Conservation (phyloP, 768 basidiomycete species). For the Russula sp. region DNA sequence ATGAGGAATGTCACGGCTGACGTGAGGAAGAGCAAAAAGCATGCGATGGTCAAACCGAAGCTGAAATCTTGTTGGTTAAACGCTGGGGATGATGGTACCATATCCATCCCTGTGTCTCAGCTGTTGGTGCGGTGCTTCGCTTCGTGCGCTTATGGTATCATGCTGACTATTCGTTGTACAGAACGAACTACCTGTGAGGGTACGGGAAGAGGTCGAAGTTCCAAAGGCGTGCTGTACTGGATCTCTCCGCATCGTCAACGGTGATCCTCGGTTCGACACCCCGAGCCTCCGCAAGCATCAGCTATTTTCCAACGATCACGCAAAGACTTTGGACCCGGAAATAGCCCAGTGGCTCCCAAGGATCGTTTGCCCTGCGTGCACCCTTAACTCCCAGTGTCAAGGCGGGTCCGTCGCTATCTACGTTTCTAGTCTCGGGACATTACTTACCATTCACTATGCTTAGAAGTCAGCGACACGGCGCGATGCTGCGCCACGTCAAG, state of each 20-base stretch:
- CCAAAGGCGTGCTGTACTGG: background rate
- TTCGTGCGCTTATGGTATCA: background rate
- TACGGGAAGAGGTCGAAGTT: constrained; percentile 5
- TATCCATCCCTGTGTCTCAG: background rate
- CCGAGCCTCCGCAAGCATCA: constrained; percentile 8
- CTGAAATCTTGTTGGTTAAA: background rate
- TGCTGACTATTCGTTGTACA: background rate
- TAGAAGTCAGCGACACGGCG: background rate
- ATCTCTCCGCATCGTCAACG: background rate
- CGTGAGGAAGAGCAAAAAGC: background rate
- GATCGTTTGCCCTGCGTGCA: constrained; percentile 6
- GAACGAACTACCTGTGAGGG: constrained; percentile 13
- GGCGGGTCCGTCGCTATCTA: background rate
- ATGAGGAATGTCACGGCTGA: background rate
- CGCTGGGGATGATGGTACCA: background rate
- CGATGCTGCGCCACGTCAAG: constrained; percentile 2
- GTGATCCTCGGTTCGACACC: background rate
- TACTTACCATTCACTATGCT: background rate
- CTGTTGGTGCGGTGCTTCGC: background rate
- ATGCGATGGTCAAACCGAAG: background rate
- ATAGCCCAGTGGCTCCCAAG: constrained; percentile 16
- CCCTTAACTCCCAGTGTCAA: background rate
- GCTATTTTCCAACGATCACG: constrained; percentile 10
- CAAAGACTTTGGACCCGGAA: background rate
- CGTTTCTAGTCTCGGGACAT: no score